These are phyloP conservation scores for Colletotrichum somersetense DNA, from an alignment of 2,329 filamentous ascomycete genomes.

Conservation along the genomic window DNA sequence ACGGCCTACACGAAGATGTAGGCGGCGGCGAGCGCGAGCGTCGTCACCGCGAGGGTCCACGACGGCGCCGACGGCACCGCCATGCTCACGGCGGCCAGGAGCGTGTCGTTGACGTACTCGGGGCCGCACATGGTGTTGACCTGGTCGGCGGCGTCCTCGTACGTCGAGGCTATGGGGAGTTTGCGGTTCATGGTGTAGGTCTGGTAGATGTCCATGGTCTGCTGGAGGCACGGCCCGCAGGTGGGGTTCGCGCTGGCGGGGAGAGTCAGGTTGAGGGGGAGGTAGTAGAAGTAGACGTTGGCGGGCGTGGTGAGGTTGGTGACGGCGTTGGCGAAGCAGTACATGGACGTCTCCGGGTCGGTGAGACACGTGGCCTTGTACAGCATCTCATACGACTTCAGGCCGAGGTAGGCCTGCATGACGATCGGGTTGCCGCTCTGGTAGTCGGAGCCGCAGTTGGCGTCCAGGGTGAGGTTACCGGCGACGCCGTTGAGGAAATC, in stretches of 20 bases:
- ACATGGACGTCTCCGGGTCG: slow-evolving; percentile 73
- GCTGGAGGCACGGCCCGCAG: slow-evolving; percentile 81
- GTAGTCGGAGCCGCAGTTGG: slow-evolving; percentile 81
- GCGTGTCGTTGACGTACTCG: slow-evolving; percentile 68
- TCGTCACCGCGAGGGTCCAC: slow-evolving; percentile 24
- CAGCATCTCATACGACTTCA: slow-evolving; percentile 81
- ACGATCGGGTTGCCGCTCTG: slow-evolving; percentile 76
- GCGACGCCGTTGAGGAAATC: slow-evolving; percentile 75
- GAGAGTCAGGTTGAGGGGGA: slow-evolving; percentile 81
- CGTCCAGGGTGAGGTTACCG: slow-evolving; percentile 68
- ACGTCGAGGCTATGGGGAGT: slow-evolving; percentile 77
- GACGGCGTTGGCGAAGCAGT: slow-evolving; percentile 87
- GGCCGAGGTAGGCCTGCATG: slow-evolving; percentile 78
- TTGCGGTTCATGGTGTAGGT: slow-evolving; percentile 73
- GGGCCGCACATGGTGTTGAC: slow-evolving; percentile 76
- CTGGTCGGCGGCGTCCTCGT: slow-evolving; percentile 76
- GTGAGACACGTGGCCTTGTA: slow-evolving; percentile 86
- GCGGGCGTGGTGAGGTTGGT: slow-evolving; percentile 78
- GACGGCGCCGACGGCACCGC: slow-evolving; percentile 41
- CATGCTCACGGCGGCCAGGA: slow-evolving; percentile 54
- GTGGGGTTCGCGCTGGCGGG: slow-evolving; percentile 76
- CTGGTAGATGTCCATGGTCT: slow-evolving; percentile 87
- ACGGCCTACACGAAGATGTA: slow-evolving; percentile 17
- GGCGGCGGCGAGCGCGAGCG: slow-evolving; percentile 18
- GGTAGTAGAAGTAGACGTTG: slow-evolving; percentile 85